phyloP scores from a whole-genome alignment of 148 eudicot genomes.

The Vaccinium vitisidaea region DNA sequence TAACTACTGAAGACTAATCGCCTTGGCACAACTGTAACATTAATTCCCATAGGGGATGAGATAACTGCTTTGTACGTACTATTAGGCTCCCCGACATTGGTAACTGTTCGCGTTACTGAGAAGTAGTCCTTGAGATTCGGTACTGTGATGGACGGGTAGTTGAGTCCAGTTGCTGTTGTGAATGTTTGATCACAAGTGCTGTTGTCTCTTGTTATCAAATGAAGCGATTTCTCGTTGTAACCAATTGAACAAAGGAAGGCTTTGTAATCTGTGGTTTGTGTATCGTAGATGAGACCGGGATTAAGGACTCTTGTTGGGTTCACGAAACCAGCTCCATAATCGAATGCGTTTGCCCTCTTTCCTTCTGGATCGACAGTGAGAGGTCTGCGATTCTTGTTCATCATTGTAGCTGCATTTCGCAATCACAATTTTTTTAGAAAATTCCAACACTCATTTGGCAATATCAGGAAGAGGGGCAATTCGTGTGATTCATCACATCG shows the following conservation, averaged over 20 bases:
- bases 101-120: conserved; percentile 42
- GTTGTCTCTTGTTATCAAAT: conserved; percentile 42
- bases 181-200: conserved; percentile 41
- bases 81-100: conserved; percentile 37
- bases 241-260: conserved; percentile 53
- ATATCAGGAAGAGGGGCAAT: conserved; percentile 1
- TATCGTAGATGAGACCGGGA: conserved; percentile 50
- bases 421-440: not conserved
- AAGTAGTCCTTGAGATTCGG: conserved; percentile 33
- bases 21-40: conserved; percentile 44
- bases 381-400: conserved; percentile 37
- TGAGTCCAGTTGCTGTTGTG: conserved; percentile 30
- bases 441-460: not conserved
- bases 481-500: not conserved
- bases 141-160: conserved; percentile 51
- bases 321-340: conserved; percentile 49
- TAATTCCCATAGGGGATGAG: conserved; percentile 36
- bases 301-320: conserved; percentile 40
- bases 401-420: conserved; percentile 36
- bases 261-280: conserved; percentile 42
- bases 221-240: conserved; percentile 33
- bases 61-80: conserved; percentile 39
- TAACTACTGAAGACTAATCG: conserved; percentile 30
- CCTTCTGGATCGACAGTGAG: conserved; percentile 45
- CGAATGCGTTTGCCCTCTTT: conserved; percentile 39